Conservation (phyloP, 1,284 basidiomycete genomes). For the Pterula multifida region DNA sequence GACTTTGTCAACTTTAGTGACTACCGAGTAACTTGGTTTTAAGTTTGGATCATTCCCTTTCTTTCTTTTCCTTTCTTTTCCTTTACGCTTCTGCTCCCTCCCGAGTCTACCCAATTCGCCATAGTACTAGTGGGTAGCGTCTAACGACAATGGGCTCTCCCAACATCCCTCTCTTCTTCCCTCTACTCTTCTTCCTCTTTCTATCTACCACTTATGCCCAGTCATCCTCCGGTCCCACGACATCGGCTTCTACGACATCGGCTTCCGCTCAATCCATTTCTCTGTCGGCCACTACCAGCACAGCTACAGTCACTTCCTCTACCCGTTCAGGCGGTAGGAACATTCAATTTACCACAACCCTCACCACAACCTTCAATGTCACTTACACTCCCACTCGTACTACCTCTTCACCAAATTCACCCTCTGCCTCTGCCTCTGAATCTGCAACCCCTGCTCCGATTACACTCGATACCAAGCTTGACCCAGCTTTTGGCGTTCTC, state of each 20-base stretch:
- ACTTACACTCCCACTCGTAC: conserved; percentile 29
- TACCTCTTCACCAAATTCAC: conserved; percentile 21
- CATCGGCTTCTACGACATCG: conserved; percentile 15
- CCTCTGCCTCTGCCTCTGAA: conserved; percentile 26
- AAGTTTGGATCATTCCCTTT: conserved; percentile 3
- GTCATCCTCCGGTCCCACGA: conserved; percentile 12
- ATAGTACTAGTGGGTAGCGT: neutral
- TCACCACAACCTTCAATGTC: conserved; percentile 43
- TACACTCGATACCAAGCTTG: conserved; percentile 62
- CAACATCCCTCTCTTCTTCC: conserved; percentile 8
- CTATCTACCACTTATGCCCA: conserved; percentile 11
- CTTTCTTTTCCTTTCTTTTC: conserved; percentile 2
- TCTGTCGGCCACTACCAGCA: conserved; percentile 37
- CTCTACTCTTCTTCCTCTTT: conserved; percentile 9
- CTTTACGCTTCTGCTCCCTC: neutral
- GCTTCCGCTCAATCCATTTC: conserved; percentile 19
- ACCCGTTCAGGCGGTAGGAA: conserved; percentile 34
- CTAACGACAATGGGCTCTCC: conserved; percentile 8
- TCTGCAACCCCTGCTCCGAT: conserved; percentile 41
- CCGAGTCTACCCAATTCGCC: conserved; percentile 7
- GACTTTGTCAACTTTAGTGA: too few relatives aligned
- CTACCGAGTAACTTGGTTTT: conserved; percentile 1
- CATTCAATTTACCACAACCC: conserved; percentile 34
- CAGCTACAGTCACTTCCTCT: conserved; percentile 33
- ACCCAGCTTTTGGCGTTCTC: conserved; percentile 82